Conservation (phyloP, 2,329 filamentous ascomycete species). For the Colletotrichum agaves region DNA sequence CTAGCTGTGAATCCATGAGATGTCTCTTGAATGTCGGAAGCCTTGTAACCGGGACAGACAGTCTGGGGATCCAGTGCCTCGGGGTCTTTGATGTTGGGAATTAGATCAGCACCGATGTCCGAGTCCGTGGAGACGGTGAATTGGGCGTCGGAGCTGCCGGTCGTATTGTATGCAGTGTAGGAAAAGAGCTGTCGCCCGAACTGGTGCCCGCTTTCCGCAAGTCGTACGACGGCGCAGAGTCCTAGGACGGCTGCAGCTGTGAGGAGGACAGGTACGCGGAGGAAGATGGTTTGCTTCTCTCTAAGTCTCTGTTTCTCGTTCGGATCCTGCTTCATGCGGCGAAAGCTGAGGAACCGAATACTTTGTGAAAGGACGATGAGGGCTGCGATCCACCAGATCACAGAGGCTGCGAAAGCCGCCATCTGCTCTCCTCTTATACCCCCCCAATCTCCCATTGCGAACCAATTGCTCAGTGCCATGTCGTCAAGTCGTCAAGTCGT, state of each 20-base stretch:
- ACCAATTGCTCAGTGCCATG: slow-evolving; percentile 11
- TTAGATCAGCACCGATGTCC: slow-evolving; percentile 21
- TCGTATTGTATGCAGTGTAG: slow-evolving; percentile 5
- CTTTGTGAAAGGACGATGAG: slow-evolving; percentile 22
- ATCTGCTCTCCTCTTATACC: slow-evolving; percentile 2
- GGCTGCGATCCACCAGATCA: slow-evolving; percentile 27
- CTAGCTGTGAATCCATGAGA: slow-evolving; percentile 72
- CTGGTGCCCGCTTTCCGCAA: slow-evolving; percentile 3
- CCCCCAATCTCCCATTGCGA: slow-evolving; percentile 1
- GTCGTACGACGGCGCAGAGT: slow-evolving; percentile 20
- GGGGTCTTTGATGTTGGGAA: slow-evolving; percentile 30
- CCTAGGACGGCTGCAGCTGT: slow-evolving; percentile 18
- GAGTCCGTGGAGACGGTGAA: slow-evolving; percentile 24
- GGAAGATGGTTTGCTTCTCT: background rate
- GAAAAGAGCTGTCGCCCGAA: slow-evolving; percentile 1
- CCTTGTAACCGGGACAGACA: slow-evolving; percentile 76
- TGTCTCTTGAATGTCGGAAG: slow-evolving; percentile 66
- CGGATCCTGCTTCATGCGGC: background rate
- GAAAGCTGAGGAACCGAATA: slow-evolving; percentile 17
- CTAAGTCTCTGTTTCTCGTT: background rate
- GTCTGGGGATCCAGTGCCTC: slow-evolving; percentile 27
- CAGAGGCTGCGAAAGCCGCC: background rate
- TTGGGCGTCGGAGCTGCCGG: background rate
- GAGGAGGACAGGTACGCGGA: slow-evolving; percentile 12
- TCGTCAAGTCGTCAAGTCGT: background rate